These are phyloP conservation scores for Pyrenochaeta sp. DNA, from an alignment of 2,329 filamentous ascomycete genomes.

Conservation along the genomic window DNA sequence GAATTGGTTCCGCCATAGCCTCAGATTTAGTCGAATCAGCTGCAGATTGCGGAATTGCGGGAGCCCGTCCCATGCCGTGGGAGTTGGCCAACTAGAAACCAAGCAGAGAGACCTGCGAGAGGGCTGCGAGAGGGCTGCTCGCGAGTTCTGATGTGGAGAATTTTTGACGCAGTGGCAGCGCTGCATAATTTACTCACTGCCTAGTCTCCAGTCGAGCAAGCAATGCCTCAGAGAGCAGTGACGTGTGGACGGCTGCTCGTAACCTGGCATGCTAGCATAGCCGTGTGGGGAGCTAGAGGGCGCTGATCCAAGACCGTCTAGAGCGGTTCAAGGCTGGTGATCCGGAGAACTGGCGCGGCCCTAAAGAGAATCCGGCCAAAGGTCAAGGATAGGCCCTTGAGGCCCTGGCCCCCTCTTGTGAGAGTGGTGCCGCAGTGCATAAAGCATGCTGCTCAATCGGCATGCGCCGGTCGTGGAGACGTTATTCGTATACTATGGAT, in stretches of 20 bases:
- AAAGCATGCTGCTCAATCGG: conserved; percentile 5
- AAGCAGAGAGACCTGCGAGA: neutral
- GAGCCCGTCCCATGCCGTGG: conserved; percentile 12
- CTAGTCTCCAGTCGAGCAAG: neutral
- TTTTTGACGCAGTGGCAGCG: too few relatives aligned
- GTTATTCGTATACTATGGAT: conserved; percentile 2
- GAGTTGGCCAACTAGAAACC: conserved; percentile 5
- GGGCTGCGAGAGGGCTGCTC: neutral
- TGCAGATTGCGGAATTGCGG: conserved; percentile 15
- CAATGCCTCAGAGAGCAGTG: neutral
- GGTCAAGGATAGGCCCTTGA: conserved; percentile 16
- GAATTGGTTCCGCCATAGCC: conserved; percentile 11
- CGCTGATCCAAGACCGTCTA: conserved; percentile 18
- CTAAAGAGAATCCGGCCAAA: conserved; percentile 12
- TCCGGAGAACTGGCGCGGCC: conserved; percentile 20
- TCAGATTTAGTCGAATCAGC: conserved; percentile 10
- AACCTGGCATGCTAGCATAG: conserved; percentile 1
- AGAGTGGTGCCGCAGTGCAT: conserved; percentile 16
- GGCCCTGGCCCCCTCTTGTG: conserved; percentile 29
- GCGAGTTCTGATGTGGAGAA: neutral
- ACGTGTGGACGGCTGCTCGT: neutral
- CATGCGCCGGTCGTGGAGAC: neutral
- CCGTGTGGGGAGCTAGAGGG: conserved; percentile 18
- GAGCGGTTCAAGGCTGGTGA: conserved; percentile 24
- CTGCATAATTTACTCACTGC: neutral